Percentiles rank a stretch among this genome's conserved stretches.
phyloP scores from a whole-genome alignment of 371 early-diverging fungal species.

The Zychaea mexicana region DNA sequence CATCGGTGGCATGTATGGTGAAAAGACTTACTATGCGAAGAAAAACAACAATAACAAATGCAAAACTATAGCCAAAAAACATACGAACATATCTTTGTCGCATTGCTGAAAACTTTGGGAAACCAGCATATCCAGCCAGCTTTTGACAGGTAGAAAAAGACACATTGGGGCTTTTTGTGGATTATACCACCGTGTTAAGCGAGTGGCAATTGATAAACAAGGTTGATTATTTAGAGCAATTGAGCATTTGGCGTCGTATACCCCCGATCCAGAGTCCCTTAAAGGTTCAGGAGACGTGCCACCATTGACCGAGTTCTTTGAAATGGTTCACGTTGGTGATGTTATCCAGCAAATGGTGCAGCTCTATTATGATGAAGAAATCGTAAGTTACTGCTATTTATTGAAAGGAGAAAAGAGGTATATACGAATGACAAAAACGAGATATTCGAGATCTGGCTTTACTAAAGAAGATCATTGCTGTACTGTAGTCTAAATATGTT shows the following conservation, averaged over 20 bases:
- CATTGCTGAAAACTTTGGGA: slow-evolving; percentile 61
- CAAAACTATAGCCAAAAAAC: slow-evolving; percentile 43
- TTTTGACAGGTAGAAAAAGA: slow-evolving; percentile 54
- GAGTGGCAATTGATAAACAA: not conserved
- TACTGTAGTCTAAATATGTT: slow-evolving; percentile 51
- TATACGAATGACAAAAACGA: not conserved
- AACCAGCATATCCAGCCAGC: slow-evolving; percentile 70
- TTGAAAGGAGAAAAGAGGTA: not conserved
- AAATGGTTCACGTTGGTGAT: slow-evolving; percentile 86
- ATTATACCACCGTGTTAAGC: too few species aligned
- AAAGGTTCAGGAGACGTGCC: slow-evolving; percentile 34
- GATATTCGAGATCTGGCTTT: too few species aligned
- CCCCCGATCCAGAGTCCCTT: slow-evolving; percentile 40
- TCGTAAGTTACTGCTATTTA: slow-evolving; percentile 39
- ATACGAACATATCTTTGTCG: slow-evolving; percentile 66
- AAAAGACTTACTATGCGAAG: not conserved
- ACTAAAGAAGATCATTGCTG: too few species aligned
- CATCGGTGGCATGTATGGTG: not conserved
- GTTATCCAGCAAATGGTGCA: slow-evolving; percentile 88
- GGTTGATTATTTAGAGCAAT: slow-evolving; percentile 65
- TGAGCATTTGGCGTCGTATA: slow-evolving; percentile 53
- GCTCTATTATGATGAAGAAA: slow-evolving; percentile 75
- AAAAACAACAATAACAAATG: not conserved
- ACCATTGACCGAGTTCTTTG: slow-evolving; percentile 80
- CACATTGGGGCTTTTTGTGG: too few species aligned